phyloP scores from a whole-genome alignment of 2,329 filamentous ascomycete genomes.

The Aureobasidium namibiae region DNA sequence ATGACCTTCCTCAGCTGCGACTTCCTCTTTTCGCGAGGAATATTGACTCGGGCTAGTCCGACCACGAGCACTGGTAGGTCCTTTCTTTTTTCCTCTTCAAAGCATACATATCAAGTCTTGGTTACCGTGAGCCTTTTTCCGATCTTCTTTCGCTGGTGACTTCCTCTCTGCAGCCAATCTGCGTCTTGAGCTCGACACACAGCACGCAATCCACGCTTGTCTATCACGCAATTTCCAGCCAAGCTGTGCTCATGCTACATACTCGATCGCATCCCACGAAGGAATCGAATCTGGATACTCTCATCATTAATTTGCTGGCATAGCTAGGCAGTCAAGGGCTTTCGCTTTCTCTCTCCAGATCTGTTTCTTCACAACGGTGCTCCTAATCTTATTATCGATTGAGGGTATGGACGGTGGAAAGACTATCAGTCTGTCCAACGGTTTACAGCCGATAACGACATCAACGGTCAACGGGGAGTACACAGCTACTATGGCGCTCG shows the following conservation, averaged over 20 bases:
- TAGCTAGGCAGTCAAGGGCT: neutral
- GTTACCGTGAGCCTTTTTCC: neutral
- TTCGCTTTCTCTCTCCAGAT: neutral
- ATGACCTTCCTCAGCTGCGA: neutral
- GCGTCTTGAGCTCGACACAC: neutral
- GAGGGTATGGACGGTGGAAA: neutral
- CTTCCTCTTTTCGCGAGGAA: neutral
- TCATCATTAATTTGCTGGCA: neutral
- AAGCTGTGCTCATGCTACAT: neutral
- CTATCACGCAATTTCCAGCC: constrained; percentile 5
- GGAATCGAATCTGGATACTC: neutral
- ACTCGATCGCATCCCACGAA: neutral
- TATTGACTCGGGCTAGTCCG: neutral
- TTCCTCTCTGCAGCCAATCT: neutral
- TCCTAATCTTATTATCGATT: neutral
- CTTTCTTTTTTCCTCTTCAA: neutral
- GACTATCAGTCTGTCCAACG: neutral
- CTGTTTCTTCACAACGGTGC: neutral
- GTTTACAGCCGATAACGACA: neutral
- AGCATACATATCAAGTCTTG: neutral
- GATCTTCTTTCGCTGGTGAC: neutral
- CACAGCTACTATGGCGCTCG: neutral
- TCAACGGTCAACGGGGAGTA: neutral
- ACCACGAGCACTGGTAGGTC: neutral
- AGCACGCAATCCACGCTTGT: constrained; percentile 8